phyloP scores from a whole-genome alignment of 2,329 filamentous ascomycete genomes.

The Leptographium procerum region DNA sequence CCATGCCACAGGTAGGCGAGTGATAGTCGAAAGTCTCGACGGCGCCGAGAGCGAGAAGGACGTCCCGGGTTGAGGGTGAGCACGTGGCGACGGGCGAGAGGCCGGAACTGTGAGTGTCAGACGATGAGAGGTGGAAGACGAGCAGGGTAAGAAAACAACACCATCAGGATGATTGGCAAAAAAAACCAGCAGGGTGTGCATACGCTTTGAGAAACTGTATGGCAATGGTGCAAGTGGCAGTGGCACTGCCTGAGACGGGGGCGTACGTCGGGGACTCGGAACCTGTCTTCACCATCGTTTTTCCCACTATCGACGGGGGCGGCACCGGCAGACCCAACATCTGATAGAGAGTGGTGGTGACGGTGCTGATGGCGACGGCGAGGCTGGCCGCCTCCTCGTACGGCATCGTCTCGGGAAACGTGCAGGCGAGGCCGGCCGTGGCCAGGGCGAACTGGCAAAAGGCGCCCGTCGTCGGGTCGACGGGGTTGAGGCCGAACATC shows the following conservation, averaged over 20 bases:
- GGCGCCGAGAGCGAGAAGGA: conserved; percentile 8
- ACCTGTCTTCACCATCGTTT: too few species aligned
- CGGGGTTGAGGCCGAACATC: conserved; percentile 7
- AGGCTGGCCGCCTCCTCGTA: too few species aligned
- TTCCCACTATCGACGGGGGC: too few species aligned
- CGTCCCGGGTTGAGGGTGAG: conserved; percentile 9
- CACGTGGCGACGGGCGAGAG: conserved; percentile 8
- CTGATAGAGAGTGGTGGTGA: conserved; percentile 4
- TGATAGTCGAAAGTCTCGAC: conserved; percentile 13
- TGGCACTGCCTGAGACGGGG: conserved; percentile 27
- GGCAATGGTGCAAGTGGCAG: conserved; percentile 24
- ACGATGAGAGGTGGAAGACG: too few species aligned
- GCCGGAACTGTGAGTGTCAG: conserved; percentile 13
- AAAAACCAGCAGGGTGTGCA: too few species aligned
- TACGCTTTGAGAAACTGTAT: conserved; percentile 28
- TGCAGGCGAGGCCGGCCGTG: too few species aligned
- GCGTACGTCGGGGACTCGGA: conserved; percentile 14
- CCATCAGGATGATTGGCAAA: too few species aligned
- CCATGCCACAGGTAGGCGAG: conserved; percentile 10
- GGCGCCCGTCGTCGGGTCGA: conserved; percentile 9
- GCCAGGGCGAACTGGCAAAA: too few species aligned
- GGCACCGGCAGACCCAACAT: too few species aligned
- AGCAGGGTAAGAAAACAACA: too few species aligned
- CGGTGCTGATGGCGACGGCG: conserved; percentile 7
- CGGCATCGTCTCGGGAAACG: too few species aligned